phyloP scores from a whole-genome alignment of 192 early-diverging fungal genomes.

The Backusella macrospora region DNA sequence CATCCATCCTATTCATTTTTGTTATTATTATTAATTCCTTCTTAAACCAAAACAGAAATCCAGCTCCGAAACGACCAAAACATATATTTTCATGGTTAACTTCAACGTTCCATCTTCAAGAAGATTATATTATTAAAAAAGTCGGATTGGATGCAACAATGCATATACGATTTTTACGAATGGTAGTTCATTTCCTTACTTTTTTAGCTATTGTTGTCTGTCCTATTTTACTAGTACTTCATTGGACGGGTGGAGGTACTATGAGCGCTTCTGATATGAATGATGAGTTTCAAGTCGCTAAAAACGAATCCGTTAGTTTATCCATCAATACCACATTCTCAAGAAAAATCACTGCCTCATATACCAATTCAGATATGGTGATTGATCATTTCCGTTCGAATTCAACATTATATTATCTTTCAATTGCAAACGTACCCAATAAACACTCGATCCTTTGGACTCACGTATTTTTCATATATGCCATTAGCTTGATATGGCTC shows the following conservation, averaged over 20 bases:
- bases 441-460: conserved; percentile 49
- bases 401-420: conserved; percentile 35
- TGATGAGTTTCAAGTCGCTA: not conserved
- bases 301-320: conserved; percentile 14
- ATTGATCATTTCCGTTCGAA: conserved; percentile 32
- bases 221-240: conserved; percentile 52
- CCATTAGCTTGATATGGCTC: conserved; percentile 54
- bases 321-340: not conserved
- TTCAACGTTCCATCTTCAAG: conserved; percentile 44
- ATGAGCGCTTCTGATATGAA: conserved; percentile 11
- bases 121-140: conserved; percentile 55
- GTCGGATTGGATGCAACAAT: conserved; percentile 65
- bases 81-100: conserved; percentile 55
- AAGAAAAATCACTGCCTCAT: not conserved
- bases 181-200: conserved; percentile 56
- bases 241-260: conserved; percentile 38
- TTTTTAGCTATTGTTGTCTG: conserved; percentile 47
- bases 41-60: conserved; percentile 38
- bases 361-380: not conserved
- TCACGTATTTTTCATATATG: conserved; percentile 53
- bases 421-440: conserved; percentile 49
- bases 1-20: not conserved
- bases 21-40: no score
- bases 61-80: conserved; percentile 50
- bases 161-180: conserved; percentile 63